Evolutionary conservation across 2,329 filamentous ascomycete species (phyloP), one percentile per base, ranked within the genome.

Genomic region (Cyclaneusma minus): DNA sequence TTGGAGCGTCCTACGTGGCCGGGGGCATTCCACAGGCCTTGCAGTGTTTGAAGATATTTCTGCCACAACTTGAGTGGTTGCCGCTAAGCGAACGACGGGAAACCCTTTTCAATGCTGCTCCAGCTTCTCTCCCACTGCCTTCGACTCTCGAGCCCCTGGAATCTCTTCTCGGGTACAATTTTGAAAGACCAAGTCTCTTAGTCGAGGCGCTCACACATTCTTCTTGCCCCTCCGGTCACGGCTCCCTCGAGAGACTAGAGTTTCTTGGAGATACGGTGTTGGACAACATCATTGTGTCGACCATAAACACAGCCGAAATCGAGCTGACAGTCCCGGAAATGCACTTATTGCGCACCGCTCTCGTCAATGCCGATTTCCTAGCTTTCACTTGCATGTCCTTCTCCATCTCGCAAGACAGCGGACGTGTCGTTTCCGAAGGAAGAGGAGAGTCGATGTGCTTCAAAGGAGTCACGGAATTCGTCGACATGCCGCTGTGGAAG

Each of bases 251-350:
- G 37, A 68, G 84, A 0, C 63, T 94, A 1, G 87, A 94, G 43
- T 93, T 89, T 41, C 55, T 94, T 0, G 87, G 87, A 1, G 87
- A 95, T 39, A 68, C 83, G 0, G 58, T 94, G 3, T 66, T 95
- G 0, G 87, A 95, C 49, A 65, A 72, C 38, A 56, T 93, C 29
- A 56, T 94, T 25, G 70, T 81, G 6, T 56, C 54, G 0, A 58
- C 53, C n/a, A 52, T 87, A 5, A 78, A 68, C 46, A 41, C 45
- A 3, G 36, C 48, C 26, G 33, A 29, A 8, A 36, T 45, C 2
- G 51, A 54, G 0, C 52, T 60, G 3, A 43, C 69, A 1, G 30
- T 50, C 0, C 55, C 65, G 25, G 43, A 59, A 3, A 81, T 95
- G 68, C 83, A 92, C 39, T 54, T 71, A 3, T 55, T 87, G 29